Base-by-base conservation (phyloP, 805 yeast genomes). In the Spathaspora sp. region DNA sequence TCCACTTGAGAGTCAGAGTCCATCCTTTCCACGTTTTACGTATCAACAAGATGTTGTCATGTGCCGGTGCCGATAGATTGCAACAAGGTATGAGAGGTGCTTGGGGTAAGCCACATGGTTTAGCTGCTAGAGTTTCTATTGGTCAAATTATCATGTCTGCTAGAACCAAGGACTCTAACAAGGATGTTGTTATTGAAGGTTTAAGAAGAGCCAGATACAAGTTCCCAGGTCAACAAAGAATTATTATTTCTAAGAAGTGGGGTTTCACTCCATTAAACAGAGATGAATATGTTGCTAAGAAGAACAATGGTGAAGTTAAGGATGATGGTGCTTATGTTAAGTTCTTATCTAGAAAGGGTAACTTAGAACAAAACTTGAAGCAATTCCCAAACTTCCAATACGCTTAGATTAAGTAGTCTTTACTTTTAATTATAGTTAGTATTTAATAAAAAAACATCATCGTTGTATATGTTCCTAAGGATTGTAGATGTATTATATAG, bases 21-120 rank as follows among this genome's bases (percentile, higher is more conserved):
- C 99, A 94, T 82, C 99, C 99, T 69, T 94, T 89, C 98, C 99
- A 94, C 86, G 99, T 94, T 67, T 86, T 94, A 79, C 88, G 99
- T 83, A 94, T 94, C 85, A 94, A 94, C 94, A 94, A 94, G 90
- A 94, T 94, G 99, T 91, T 94, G 97, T 94, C 99, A 75, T 94
- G 99, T 86, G 99, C 99, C 83, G 99, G 99, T 89, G 99, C 99
- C 77, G 99, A 94, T 93, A 91, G 99, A 89, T 87, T 94, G 82
- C 99, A 94, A 85, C 98, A 94, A 84, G 99, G 99, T 92, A 94
- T 94, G 99, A 93, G 99, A 90, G 96, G 96, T 86, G 99, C 99
- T 76, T 94, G 98, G 98, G 99, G 99, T 91, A 94, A 94, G 85
- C 99, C 99, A 72, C 97, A 92, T 72, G 99, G 99, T 85, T 84